These are phyloP conservation scores for Colletotrichum tofieldiae DNA, from an alignment of 2,329 filamentous ascomycete species.

Conservation along the genomic window DNA sequence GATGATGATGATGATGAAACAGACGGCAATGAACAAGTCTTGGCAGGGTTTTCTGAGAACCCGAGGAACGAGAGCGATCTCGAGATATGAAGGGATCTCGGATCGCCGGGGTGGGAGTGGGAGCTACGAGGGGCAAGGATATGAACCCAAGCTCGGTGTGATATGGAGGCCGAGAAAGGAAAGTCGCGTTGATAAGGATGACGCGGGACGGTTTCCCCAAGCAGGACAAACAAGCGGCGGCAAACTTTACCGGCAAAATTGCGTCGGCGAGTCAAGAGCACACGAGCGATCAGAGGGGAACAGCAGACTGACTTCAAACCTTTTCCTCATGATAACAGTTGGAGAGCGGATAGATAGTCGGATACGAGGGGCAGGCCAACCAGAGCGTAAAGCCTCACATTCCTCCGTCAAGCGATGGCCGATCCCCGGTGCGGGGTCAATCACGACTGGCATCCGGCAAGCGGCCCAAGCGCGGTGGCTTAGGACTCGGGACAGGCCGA, in stretches of 20 bases:
- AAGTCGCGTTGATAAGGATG: constrained; percentile 15
- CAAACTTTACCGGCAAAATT: neutral
- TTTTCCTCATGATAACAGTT: neutral
- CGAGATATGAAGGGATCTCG: constrained; percentile 3
- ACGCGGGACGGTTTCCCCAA: neutral
- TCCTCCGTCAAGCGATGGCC: constrained; percentile 15
- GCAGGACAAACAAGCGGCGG: neutral
- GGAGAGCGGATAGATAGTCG: neutral
- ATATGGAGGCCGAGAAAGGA: constrained; percentile 17
- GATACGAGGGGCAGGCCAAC: constrained; percentile 19
- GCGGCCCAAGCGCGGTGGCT: neutral
- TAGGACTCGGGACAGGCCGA: neutral
- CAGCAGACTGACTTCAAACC: neutral
- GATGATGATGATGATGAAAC: neutral
- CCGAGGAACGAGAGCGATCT: neutral
- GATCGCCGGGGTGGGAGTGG: neutral
- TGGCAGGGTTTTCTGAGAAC: neutral
- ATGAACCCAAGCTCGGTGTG: neutral
- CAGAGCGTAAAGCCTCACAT: constrained; percentile 1
- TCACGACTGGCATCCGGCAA: constrained; percentile 1
- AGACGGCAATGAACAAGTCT: neutral
- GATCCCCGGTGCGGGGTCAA: constrained; percentile 38
- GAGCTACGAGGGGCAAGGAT: constrained; percentile 16
- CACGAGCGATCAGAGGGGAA: neutral
- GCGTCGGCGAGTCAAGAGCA: neutral